A percentile compares a stretch with the other conserved stretches of the same genome.
These are phyloP conservation scores for Zizania palustris DNA, from an alignment of 202 grass and related monocot genomes.

Conservation along the genomic window DNA sequence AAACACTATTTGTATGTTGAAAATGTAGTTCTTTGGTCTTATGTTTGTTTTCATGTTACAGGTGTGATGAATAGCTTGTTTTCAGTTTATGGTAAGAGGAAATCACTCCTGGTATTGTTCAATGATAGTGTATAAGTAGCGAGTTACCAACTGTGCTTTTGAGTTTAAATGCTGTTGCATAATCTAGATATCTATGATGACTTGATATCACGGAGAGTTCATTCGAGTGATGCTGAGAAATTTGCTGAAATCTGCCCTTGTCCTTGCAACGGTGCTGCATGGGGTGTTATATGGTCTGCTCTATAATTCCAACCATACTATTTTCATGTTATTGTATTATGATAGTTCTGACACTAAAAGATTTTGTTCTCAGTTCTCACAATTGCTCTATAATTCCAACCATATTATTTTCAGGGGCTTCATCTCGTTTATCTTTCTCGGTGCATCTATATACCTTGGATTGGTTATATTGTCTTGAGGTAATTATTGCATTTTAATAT, in stretches of 20 bases:
- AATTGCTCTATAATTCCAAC: no score
- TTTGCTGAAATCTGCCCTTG: slow-evolving; percentile 99
- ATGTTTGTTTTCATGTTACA: slow-evolving; percentile 51
- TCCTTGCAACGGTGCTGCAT: slow-evolving; percentile 82
- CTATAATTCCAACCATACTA: slow-evolving; percentile 22
- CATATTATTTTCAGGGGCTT: slow-evolving; percentile 95
- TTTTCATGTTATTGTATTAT: slow-evolving; percentile 17
- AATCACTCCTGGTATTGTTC: slow-evolving; percentile 13
- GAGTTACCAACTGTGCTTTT: slow-evolving; percentile 15
- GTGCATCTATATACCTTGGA: slow-evolving; percentile 80
- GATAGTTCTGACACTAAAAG: slow-evolving; percentile 2
- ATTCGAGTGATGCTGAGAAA: slow-evolving; percentile 97
- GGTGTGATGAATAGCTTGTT: slow-evolving; percentile 99
- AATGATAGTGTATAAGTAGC: slow-evolving; percentile 34
- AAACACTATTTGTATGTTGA: background rate
- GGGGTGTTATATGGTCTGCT: slow-evolving; percentile 89
- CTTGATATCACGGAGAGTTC: slow-evolving; percentile 96
- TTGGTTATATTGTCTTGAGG: slow-evolving; percentile 95
- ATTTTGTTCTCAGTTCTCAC: background rate
- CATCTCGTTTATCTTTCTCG: slow-evolving; percentile 86
- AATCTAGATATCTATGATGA: slow-evolving; percentile 93
- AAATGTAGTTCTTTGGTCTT: slow-evolving; percentile 29
- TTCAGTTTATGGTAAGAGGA: slow-evolving; percentile 91
- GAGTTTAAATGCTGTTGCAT: slow-evolving; percentile 22
- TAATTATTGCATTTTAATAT: slow-evolving; percentile 33